Evolutionary conservation across 208 protist species (phyloP).

Genomic region (Leishmania turanica): DNA sequence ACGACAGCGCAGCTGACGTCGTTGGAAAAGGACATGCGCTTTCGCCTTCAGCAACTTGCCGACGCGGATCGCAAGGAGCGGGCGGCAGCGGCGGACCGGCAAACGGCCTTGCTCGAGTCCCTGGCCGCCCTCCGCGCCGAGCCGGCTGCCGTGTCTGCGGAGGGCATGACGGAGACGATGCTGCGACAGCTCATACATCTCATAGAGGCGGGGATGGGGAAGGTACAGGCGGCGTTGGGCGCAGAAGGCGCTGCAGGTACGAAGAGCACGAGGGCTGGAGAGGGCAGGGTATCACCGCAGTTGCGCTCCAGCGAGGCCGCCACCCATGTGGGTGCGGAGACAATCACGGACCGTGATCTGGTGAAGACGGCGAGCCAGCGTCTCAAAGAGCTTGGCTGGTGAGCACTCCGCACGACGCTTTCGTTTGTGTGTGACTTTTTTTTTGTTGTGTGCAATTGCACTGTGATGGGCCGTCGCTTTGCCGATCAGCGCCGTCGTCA

Average conservation of each 20-base stretch:
- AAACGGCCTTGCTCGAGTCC: conserved; percentile 26
- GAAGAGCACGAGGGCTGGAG: not conserved
- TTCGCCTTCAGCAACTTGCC: conserved; percentile 38
- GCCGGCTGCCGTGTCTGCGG: conserved; percentile 9
- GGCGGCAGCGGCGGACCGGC: conserved; percentile 21
- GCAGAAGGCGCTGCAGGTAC: not conserved
- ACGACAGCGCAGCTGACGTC: conserved; percentile 43
- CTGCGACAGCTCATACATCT: conserved; percentile 45
- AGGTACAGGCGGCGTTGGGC: conserved; percentile 43
- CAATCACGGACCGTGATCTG: conserved; percentile 26
- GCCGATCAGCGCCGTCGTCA: not conserved
- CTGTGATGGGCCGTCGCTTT: not conserved
- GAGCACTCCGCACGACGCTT: not conserved
- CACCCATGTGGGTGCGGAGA: not conserved
- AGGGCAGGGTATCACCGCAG: not conserved
- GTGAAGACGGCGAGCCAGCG: conserved; percentile 29
- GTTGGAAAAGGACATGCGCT: conserved; percentile 51
- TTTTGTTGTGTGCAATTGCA: too few relatives aligned
- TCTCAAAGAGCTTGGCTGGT: conserved; percentile 43
- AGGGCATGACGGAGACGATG: conserved; percentile 39
- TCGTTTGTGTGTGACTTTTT: not conserved
- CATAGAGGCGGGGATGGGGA: conserved; percentile 63
- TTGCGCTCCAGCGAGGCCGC: not conserved
- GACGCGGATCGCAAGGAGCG: conserved; percentile 37
- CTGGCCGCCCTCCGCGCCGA: conserved; percentile 12